phyloP scores from a whole-genome alignment of 768 basidiomycete genomes.

The Sporobolomyces pararoseus region DNA sequence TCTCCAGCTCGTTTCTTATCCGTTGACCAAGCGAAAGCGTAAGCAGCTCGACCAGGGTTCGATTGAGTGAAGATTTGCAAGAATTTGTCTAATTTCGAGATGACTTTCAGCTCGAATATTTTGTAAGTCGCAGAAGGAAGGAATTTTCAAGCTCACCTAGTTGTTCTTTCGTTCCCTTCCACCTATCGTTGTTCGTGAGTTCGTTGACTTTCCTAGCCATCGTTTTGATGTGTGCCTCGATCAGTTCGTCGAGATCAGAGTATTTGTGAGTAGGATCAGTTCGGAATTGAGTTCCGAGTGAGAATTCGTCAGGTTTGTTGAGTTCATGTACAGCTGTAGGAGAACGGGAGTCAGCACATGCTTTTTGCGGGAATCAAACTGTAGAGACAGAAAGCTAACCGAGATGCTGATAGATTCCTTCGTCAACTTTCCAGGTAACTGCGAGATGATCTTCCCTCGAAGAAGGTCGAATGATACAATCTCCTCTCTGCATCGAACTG shows the following conservation, averaged over 20 bases:
- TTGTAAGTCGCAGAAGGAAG: neutral
- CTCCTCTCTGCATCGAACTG: slow-evolving; percentile 85
- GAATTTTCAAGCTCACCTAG: slow-evolving; percentile 61
- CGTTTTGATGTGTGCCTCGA: slow-evolving; percentile 92
- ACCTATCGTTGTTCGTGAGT: slow-evolving; percentile 90
- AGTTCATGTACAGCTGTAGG: slow-evolving; percentile 51
- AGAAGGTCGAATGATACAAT: slow-evolving; percentile 92
- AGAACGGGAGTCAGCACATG: neutral
- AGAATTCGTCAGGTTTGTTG: slow-evolving; percentile 51
- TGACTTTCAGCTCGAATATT: neutral
- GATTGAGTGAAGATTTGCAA: slow-evolving; percentile 86
- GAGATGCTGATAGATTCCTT: slow-evolving; percentile 91
- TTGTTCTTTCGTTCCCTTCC: slow-evolving; percentile 80
- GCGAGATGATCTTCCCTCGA: slow-evolving; percentile 90
- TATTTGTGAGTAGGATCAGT: slow-evolving; percentile 62
- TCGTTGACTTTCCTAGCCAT: slow-evolving; percentile 91
- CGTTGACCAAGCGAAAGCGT: slow-evolving; percentile 72
- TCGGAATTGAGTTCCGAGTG: slow-evolving; percentile 49
- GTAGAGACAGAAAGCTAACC: slow-evolving; percentile 61
- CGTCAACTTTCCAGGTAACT: slow-evolving; percentile 98
- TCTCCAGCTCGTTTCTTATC: slow-evolving; percentile 87
- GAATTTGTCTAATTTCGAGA: slow-evolving; percentile 62
- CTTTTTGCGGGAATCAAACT: neutral
- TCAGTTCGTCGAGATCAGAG: slow-evolving; percentile 90
- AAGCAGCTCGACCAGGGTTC: slow-evolving; percentile 89